These are phyloP conservation scores for Echites panduratus DNA, from an alignment of 257 asterid genomes.

Conservation along the genomic window DNA sequence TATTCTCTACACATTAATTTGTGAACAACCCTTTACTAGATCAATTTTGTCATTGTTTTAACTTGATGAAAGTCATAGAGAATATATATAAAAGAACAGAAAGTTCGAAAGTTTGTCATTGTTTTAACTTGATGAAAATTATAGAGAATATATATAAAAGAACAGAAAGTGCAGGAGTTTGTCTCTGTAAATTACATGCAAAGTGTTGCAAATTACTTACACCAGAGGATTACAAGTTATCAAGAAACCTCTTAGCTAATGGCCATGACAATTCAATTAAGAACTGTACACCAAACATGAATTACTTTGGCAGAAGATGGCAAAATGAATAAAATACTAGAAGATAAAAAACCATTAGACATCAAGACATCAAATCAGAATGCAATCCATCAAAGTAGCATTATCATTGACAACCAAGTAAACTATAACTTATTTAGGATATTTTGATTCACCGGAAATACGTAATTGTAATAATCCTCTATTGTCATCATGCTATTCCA, in stretches of 20 bases:
- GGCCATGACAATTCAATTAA: neutral
- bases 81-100: no score
- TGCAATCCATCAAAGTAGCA: neutral
- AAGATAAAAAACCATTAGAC: neutral
- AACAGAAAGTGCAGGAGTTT: neutral
- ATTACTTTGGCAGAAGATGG: neutral
- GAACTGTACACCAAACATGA: neutral
- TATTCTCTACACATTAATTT: neutral
- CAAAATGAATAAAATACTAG: no score
- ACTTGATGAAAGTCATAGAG: no score
- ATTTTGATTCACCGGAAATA: slow-evolving; percentile 32
- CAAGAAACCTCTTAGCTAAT: neutral
- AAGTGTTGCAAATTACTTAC: no score
- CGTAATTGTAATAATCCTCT: slow-evolving; percentile 32
- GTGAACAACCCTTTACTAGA: neutral
- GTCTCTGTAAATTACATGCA: neutral
- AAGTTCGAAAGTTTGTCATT: no score
- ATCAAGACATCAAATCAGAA: neutral
- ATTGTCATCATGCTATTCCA: slow-evolving; percentile 45
- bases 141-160: no score
- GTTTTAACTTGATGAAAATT: no score
- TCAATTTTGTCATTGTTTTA: no score
- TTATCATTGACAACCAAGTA: no score
- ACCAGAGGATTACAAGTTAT: no score
- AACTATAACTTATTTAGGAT: neutral